A percentile compares a stretch with the other conserved stretches of the same genome.
Conservation (phyloP, 2,329 filamentous ascomycete genomes). For the Diplodia scrobiculata region DNA sequence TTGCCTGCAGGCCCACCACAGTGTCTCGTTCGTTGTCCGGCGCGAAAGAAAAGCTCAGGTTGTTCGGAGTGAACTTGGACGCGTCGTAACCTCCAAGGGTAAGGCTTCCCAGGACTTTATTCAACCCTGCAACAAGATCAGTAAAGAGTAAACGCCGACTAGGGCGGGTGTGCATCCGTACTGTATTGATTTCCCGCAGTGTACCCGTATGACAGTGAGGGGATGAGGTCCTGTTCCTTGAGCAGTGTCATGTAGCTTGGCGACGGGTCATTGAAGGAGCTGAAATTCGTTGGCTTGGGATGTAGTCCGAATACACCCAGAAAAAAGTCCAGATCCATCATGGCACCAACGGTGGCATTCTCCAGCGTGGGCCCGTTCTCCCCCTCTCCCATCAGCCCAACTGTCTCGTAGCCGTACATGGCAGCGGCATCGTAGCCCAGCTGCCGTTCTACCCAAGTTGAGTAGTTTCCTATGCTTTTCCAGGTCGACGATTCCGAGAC, state of each 20-base stretch:
- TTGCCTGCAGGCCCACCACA: slow-evolving; percentile 36
- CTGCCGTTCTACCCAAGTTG: slow-evolving; percentile 34
- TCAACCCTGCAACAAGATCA: slow-evolving; percentile 27
- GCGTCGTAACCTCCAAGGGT: slow-evolving; percentile 47
- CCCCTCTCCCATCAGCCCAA: slow-evolving; percentile 39
- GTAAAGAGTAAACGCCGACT: not conserved
- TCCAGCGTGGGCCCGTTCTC: slow-evolving; percentile 37
- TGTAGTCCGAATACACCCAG: slow-evolving; percentile 46
- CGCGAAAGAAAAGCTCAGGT: slow-evolving; percentile 37
- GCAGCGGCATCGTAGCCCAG: slow-evolving; percentile 40
- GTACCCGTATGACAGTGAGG: slow-evolving; percentile 46
- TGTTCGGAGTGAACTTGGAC: slow-evolving; percentile 38
- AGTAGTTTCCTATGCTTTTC: slow-evolving; percentile 40
- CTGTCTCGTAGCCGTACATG: slow-evolving; percentile 43
- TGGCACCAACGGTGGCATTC: slow-evolving; percentile 44
- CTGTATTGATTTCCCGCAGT: slow-evolving; percentile 45
- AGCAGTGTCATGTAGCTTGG: slow-evolving; percentile 41
- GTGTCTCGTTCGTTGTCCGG: slow-evolving; percentile 38
- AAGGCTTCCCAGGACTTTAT: slow-evolving; percentile 40
- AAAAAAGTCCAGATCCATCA: slow-evolving; percentile 42
- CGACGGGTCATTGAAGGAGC: slow-evolving; percentile 40
- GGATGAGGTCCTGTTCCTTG: slow-evolving; percentile 38
- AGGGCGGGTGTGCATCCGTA: not conserved
- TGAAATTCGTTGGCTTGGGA: slow-evolving; percentile 46
- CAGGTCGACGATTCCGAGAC: slow-evolving; percentile 41